A percentile compares a stretch with the other conserved stretches of the same genome.
Evolutionary conservation across 2,329 filamentous ascomycete species (phyloP).

Genomic region (Fusarium solani-melongenae): DNA sequence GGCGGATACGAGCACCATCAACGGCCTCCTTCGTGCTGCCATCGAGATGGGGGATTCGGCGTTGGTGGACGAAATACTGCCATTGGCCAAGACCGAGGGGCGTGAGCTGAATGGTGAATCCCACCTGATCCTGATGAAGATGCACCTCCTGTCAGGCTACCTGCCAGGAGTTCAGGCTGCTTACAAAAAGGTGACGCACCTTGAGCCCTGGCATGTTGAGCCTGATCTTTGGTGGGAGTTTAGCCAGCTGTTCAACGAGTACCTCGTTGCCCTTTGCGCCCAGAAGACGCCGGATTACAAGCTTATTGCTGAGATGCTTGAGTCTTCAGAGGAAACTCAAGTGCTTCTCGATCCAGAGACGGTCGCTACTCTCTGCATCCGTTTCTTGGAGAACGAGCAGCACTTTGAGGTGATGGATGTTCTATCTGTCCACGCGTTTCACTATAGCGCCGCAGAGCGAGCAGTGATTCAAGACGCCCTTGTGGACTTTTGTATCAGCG

Average conservation of each 20-base stretch:
- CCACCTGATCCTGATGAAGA: constrained; percentile 78
- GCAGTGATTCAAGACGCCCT: constrained; percentile 73
- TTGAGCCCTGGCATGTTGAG: constrained; percentile 52
- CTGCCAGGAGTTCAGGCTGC: constrained; percentile 74
- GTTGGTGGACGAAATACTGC: constrained; percentile 78
- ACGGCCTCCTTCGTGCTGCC: constrained; percentile 78
- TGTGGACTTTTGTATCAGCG: constrained; percentile 74
- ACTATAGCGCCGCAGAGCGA: constrained; percentile 77
- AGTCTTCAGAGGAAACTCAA: constrained; percentile 76
- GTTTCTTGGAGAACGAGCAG: constrained; percentile 81
- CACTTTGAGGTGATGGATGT: constrained; percentile 84
- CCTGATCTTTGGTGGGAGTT: constrained; percentile 63
- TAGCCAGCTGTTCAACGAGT: constrained; percentile 73
- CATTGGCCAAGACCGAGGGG: constrained; percentile 72
- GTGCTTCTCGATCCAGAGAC: constrained; percentile 79
- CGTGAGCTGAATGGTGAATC: constrained; percentile 77
- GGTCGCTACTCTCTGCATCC: constrained; percentile 76
- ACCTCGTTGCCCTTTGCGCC: constrained; percentile 75
- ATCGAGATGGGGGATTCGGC: constrained; percentile 76
- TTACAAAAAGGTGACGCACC: constrained; percentile 61
- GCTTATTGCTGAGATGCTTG: constrained; percentile 77
- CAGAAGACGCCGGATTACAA: constrained; percentile 72
- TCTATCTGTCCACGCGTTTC: constrained; percentile 78
- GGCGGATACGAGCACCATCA: constrained; percentile 79
- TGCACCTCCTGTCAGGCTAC: constrained; percentile 79